A percentile compares a stretch with the other conserved stretches of the same genome.
Conservation (phyloP, 495 filamentous ascomycete species). For the Aspergillus steynii region DNA sequence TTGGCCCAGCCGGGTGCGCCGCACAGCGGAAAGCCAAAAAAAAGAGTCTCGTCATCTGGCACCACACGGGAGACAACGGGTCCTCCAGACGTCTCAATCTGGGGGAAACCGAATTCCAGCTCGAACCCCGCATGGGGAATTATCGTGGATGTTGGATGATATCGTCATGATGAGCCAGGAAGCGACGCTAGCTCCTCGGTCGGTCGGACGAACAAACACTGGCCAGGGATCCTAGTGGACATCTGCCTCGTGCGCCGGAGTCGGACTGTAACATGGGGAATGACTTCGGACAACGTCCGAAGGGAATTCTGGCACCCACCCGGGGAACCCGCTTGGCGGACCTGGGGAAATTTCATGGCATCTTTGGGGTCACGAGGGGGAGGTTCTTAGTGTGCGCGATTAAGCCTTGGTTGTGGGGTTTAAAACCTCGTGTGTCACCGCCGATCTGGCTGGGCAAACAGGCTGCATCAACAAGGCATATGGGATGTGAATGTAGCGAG, state of each 20-base stretch:
- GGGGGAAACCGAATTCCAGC: background rate
- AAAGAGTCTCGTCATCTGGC: background rate
- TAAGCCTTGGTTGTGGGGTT: background rate
- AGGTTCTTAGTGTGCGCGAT: background rate
- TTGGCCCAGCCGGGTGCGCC: background rate
- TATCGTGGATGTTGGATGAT: background rate
- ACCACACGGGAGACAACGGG: background rate
- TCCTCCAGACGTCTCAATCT: background rate
- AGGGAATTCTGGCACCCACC: constrained; percentile 2
- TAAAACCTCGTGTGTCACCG: background rate
- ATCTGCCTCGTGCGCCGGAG: background rate
- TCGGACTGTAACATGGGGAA: background rate
- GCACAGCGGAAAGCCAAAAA: background rate
- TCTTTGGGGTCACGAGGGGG: constrained; percentile 4
- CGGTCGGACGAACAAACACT: background rate
- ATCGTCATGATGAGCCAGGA: background rate
- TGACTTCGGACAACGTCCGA: constrained; percentile 7
- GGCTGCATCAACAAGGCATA: no score
- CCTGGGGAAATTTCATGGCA: constrained; percentile 8
- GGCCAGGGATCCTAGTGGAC: background rate
- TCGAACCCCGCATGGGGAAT: background rate
- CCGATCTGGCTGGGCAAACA: background rate
- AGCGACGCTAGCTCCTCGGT: background rate
- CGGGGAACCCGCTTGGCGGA: constrained; percentile 2
- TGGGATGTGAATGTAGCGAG: no score